phyloP scores from a whole-genome alignment of 2,329 filamentous ascomycete species.

The Capronia epimyces region DNA sequence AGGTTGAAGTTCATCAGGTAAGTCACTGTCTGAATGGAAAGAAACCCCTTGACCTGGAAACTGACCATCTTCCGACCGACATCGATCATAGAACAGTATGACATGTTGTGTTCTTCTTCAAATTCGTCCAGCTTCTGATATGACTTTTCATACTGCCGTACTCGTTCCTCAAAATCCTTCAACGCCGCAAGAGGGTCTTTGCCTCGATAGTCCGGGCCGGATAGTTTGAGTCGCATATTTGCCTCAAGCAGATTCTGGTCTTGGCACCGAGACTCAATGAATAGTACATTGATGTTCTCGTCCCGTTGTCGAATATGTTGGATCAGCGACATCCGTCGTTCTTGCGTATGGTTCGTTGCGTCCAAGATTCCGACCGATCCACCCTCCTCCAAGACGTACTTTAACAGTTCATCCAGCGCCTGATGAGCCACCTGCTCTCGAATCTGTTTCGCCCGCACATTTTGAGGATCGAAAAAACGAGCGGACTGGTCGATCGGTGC shows the following conservation, averaged over 20 bases:
- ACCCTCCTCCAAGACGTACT: conserved; percentile 75
- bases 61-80: conserved; percentile 91
- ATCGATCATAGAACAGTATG: conserved; percentile 97
- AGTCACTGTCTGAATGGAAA: conserved; percentile 85
- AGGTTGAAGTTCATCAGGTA: conserved; percentile 97
- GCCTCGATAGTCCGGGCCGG: conserved; percentile 89
- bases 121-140: conserved; percentile 87
- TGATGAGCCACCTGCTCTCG: conserved; percentile 89
- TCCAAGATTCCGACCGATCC: conserved; percentile 93
- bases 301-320: conserved; percentile 75
- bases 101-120: conserved; percentile 84
- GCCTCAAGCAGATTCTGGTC: conserved; percentile 81
- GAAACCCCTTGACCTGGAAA: conserved; percentile 83
- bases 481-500: conserved; percentile 78
- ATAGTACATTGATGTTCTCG: conserved; percentile 79
- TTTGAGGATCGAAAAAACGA: conserved; percentile 87
- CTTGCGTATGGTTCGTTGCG: conserved; percentile 91
- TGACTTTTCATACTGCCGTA: conserved; percentile 87
- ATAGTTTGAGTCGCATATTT: conserved; percentile 95
- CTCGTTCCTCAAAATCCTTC: conserved; percentile 85
- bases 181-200: conserved; percentile 83
- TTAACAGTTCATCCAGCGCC: conserved; percentile 83
- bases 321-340: conserved; percentile 76
- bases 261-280: conserved; percentile 89
- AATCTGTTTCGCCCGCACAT: conserved; percentile 72